Conservation (phyloP, 352 stramenopile genomes). For the Phytophthora fragariaefolia region DNA sequence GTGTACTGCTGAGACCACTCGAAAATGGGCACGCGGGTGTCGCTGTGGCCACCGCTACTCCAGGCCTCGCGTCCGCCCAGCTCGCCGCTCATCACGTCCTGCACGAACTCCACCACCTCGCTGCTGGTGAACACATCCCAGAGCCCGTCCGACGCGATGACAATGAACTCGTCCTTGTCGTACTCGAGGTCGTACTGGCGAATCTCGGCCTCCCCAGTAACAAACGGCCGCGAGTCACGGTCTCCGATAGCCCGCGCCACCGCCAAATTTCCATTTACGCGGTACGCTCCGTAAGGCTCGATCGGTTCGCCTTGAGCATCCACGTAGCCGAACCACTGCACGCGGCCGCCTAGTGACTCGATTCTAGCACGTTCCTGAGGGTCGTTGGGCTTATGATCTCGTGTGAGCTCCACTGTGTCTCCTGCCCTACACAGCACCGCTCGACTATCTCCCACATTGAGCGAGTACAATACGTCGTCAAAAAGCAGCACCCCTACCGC, state of each 20-base stretch:
- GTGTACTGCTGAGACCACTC: constrained; percentile 93
- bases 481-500: constrained; percentile 75
- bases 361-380: constrained; percentile 75
- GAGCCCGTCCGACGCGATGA: constrained; percentile 93
- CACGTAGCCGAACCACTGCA: constrained; percentile 92
- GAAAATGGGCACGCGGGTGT: constrained; percentile 87
- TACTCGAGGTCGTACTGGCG: constrained; percentile 78
- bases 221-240: constrained; percentile 85
- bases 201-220: constrained; percentile 85
- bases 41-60: constrained; percentile 79
- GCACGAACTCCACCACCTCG: constrained; percentile 92
- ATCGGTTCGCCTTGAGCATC: constrained; percentile 86
- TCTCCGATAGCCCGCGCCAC: constrained; percentile 93
- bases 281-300: constrained; percentile 90
- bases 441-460: constrained; percentile 96
- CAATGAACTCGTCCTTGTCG: constrained; percentile 91
- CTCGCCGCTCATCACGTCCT: constrained; percentile 87
- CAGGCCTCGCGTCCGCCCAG: constrained; percentile 81
- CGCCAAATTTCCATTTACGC: constrained; percentile 93
- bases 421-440: constrained; percentile 92
- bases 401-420: constrained; percentile 75
- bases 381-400: constrained; percentile 92
- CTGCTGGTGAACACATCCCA: constrained; percentile 95
- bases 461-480: constrained; percentile 77
- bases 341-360: constrained; percentile 78